These are phyloP conservation scores for Colletotrichum karsti DNA, from an alignment of 2,329 filamentous ascomycete species.

Conservation along the genomic window DNA sequence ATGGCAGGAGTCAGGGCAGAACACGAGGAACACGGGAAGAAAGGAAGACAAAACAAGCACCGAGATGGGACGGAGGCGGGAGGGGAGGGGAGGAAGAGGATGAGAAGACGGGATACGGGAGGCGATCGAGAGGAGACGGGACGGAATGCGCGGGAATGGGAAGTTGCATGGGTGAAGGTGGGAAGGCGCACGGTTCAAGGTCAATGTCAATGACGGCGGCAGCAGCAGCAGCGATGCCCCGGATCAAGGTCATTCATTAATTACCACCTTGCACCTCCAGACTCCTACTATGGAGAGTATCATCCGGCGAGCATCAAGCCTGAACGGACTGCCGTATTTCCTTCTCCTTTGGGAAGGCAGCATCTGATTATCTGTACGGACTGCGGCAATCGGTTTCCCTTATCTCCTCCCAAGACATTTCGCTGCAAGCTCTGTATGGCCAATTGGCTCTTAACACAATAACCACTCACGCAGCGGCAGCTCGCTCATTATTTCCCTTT, in stretches of 20 bases:
- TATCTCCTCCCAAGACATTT: neutral
- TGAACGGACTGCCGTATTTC: neutral
- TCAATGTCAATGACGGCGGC: neutral
- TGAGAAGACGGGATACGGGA: neutral
- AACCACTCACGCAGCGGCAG: neutral
- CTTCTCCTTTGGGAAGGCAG: neutral
- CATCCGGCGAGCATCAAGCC: neutral
- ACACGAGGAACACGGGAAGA: neutral
- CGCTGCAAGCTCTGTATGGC: neutral
- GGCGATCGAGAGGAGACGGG: constrained; percentile 8
- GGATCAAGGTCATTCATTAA: neutral
- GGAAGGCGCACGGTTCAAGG: constrained; percentile 18
- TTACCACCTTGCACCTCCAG: neutral
- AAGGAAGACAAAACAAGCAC: neutral
- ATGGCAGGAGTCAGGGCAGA: neutral
- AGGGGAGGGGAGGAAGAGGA: neutral
- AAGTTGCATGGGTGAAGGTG: neutral
- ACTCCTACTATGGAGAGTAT: too few species aligned
- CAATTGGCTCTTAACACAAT: constrained; percentile 1
- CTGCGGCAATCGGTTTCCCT: neutral
- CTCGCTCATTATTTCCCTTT: neutral
- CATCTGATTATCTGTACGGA: neutral
- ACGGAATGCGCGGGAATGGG: constrained; percentile 23
- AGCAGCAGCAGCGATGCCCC: neutral
- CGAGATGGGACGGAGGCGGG: constrained; percentile 14